phyloP scores from a whole-genome alignment of 139 green algal genomes.

The Zygnema cylindricum region DNA sequence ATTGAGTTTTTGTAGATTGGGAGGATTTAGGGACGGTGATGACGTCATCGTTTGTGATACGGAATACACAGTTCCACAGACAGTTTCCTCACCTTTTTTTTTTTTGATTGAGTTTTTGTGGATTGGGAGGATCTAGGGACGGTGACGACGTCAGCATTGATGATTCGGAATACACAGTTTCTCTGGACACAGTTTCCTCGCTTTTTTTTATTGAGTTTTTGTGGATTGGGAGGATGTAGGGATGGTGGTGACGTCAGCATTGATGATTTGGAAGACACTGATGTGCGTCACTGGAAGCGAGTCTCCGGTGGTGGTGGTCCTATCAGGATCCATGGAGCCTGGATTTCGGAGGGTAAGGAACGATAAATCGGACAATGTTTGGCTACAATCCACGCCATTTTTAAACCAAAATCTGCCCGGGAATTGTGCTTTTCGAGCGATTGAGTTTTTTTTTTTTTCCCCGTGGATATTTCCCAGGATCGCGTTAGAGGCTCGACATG shows the following conservation, averaged over 20 bases:
- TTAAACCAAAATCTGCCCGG: too few species aligned
- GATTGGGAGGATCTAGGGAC: too few species aligned
- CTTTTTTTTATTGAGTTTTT: neutral
- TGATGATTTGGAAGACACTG: constrained; percentile 97
- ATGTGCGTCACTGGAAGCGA: constrained; percentile 93
- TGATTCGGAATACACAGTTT: neutral
- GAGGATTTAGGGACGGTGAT: too few species aligned
- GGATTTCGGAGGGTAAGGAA: constrained; percentile 80
- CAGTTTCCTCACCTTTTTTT: neutral
- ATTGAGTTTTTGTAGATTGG: too few species aligned
- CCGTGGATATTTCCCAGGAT: neutral
- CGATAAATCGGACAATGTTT: too few species aligned
- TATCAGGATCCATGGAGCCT: constrained; percentile 97
- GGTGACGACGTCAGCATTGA: neutral
- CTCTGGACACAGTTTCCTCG: neutral
- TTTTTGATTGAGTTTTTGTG: too few species aligned
- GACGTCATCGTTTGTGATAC: too few species aligned
- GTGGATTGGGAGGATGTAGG: neutral
- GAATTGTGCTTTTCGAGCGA: too few species aligned
- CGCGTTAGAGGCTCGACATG: neutral
- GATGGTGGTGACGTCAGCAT: constrained; percentile 93
- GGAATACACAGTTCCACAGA: neutral
- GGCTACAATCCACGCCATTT: too few species aligned
- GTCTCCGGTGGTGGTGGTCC: constrained; percentile 95
- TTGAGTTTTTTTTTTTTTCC: too few species aligned